These are phyloP conservation scores for Aspergillus nomiae DNA, from an alignment of 2,329 filamentous ascomycete species.

Conservation along the genomic window DNA sequence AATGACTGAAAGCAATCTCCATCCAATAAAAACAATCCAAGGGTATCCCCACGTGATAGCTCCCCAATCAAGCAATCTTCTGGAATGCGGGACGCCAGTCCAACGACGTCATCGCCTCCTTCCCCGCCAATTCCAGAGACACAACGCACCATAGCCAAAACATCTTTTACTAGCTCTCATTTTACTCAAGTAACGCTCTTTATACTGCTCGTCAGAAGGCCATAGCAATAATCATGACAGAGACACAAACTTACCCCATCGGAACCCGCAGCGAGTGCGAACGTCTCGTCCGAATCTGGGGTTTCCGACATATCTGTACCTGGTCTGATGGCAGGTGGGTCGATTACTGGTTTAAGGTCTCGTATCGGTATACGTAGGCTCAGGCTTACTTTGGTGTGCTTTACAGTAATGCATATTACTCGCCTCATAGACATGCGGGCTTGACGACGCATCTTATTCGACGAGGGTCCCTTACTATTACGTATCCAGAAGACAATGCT, in stretches of 20 bases:
- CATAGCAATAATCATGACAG: constrained; percentile 21
- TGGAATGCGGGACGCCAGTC: background rate
- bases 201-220: too few species aligned
- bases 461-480: constrained; percentile 58
- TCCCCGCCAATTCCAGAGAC: background rate
- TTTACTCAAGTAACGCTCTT: too few species aligned
- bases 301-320: constrained; percentile 62
- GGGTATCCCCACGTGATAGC: background rate
- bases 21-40: background rate
- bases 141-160: background rate
- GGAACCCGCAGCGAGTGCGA: constrained; percentile 52
- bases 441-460: constrained; percentile 64
- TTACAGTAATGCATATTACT: constrained; percentile 59
- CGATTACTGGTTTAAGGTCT: too few species aligned
- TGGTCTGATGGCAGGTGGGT: constrained; percentile 61
- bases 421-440: constrained; percentile 58
- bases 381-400: background rate
- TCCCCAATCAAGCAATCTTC: background rate
- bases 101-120: background rate
- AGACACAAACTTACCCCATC: constrained; percentile 33
- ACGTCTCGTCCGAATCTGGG: constrained; percentile 58
- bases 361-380: too few species aligned
- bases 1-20: background rate
- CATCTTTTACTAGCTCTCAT: background rate
- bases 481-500: constrained; percentile 55